A percentile compares a stretch with the other conserved stretches of the same genome.
phyloP scores from a whole-genome alignment of 441 rosid species.

The Erodium trifolium region DNA sequence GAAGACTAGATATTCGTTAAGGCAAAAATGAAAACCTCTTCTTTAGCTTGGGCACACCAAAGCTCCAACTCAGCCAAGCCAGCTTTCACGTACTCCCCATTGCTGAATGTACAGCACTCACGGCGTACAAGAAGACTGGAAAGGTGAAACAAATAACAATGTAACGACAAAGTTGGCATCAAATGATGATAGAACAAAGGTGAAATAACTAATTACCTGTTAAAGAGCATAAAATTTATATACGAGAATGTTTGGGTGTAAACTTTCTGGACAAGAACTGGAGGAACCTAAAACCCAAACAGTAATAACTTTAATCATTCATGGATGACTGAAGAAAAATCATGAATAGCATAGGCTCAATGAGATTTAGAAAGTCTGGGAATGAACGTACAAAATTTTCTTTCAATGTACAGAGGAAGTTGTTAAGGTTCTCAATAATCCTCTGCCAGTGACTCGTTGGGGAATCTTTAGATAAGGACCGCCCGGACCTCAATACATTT shows the following conservation, averaged over 20 bases:
- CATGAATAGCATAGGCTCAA: background rate
- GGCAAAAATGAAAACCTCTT: constrained; percentile 32
- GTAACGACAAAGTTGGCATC: background rate
- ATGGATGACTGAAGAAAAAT: background rate
- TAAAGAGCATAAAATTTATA: background rate
- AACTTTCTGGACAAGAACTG: constrained; percentile 5
- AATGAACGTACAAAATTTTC: constrained; percentile 47
- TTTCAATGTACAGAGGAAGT: constrained; percentile 36
- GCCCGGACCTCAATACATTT: constrained; percentile 76
- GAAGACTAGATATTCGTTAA: background rate
- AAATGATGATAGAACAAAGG: constrained; percentile 13
- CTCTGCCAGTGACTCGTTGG: constrained; percentile 31
- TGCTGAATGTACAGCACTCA: constrained; percentile 64
- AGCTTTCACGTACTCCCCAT: constrained; percentile 55
- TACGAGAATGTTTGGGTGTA: constrained; percentile 7
- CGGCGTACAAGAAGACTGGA: constrained; percentile 55
- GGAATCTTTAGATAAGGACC: constrained; percentile 88
- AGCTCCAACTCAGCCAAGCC: constrained; percentile 54
- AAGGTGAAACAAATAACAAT: constrained; percentile 17
- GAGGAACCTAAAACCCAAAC: constrained; percentile 10
- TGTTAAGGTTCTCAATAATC: constrained; percentile 39
- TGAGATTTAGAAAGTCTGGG: constrained; percentile 25
- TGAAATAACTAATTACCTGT: constrained; percentile 27
- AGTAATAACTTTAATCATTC: background rate
- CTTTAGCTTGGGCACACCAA: constrained; percentile 53